Evolutionary conservation across 2,329 filamentous ascomycete species (phyloP).

Genomic region (Microdochium trichocladiopsis): DNA sequence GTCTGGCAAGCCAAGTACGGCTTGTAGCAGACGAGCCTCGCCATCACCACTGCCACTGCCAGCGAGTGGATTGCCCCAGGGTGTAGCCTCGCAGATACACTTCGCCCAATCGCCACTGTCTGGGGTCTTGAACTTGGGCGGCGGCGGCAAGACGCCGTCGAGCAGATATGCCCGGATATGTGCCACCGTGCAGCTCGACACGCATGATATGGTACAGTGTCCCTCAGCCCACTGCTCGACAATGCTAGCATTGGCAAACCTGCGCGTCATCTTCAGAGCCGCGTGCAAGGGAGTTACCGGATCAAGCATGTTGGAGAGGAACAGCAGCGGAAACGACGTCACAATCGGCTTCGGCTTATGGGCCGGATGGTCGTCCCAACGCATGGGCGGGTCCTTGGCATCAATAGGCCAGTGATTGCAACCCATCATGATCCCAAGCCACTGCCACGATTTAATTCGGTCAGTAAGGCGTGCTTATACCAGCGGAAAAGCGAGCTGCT

Average conservation of each 20-base stretch:
- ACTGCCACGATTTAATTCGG: constrained; percentile 8
- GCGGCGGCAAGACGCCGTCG: constrained; percentile 24
- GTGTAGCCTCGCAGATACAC: constrained; percentile 17
- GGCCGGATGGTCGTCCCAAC: constrained; percentile 18
- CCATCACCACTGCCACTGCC: not conserved
- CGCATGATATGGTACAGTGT: constrained; percentile 25
- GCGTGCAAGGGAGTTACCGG: constrained; percentile 49
- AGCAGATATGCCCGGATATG: constrained; percentile 26
- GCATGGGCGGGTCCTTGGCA: constrained; percentile 20
- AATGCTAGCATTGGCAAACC: constrained; percentile 27
- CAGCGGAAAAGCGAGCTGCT: constrained; percentile 5
- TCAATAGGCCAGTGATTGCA: constrained; percentile 26
- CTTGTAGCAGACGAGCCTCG: not conserved
- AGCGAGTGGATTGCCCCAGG: constrained; percentile 10
- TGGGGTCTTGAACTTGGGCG: constrained; percentile 11
- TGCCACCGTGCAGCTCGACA: constrained; percentile 25
- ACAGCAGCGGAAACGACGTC: constrained; percentile 47
- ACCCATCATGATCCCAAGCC: constrained; percentile 22
- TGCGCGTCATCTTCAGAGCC: constrained; percentile 30
- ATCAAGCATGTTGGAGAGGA: constrained; percentile 49
- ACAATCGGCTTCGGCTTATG: constrained; percentile 23
- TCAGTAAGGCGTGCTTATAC: constrained; percentile 12
- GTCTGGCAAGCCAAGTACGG: not conserved
- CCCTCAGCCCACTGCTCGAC: constrained; percentile 27
- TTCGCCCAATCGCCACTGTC: constrained; percentile 14